These are phyloP conservation scores for Linaria vulgaris DNA, from an alignment of 257 asterid genomes.

Conservation along the genomic window DNA sequence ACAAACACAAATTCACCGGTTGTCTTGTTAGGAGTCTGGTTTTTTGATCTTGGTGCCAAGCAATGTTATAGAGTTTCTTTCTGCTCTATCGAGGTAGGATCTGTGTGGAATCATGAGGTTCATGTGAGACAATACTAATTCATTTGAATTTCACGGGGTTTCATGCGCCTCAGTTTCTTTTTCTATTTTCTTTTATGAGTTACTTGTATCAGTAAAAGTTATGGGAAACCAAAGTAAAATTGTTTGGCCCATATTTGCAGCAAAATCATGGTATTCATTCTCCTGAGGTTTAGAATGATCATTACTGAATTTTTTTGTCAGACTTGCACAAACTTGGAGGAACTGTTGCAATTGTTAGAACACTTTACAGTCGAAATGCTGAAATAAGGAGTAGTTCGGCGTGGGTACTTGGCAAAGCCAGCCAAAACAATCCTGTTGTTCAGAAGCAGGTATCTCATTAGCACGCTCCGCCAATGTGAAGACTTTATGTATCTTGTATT, in stretches of 20 bases:
- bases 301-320: constrained; percentile 41
- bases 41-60: no score
- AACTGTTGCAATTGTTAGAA: constrained; percentile 45
- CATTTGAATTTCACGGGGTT: constrained; percentile 1
- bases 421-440: constrained; percentile 77
- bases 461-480: constrained; percentile 18
- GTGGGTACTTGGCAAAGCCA: constrained; percentile 84
- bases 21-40: no score
- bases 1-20: no score
- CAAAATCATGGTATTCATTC: no score
- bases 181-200: not conserved
- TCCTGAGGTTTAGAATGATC: no score
- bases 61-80: no score
- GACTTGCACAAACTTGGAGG: constrained; percentile 86
- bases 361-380: constrained; percentile 49
- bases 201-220: not conserved
- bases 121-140: not conserved
- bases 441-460: constrained; percentile 66
- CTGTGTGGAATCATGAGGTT: no score
- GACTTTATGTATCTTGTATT: not conserved
- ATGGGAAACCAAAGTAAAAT: not conserved
- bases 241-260: constrained; percentile 1
- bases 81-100: no score
- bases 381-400: constrained; percentile 68
- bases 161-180: not conserved